Evolutionary conservation across 139 green algal species (phyloP).

Genomic region (Chlorella sp.): DNA sequence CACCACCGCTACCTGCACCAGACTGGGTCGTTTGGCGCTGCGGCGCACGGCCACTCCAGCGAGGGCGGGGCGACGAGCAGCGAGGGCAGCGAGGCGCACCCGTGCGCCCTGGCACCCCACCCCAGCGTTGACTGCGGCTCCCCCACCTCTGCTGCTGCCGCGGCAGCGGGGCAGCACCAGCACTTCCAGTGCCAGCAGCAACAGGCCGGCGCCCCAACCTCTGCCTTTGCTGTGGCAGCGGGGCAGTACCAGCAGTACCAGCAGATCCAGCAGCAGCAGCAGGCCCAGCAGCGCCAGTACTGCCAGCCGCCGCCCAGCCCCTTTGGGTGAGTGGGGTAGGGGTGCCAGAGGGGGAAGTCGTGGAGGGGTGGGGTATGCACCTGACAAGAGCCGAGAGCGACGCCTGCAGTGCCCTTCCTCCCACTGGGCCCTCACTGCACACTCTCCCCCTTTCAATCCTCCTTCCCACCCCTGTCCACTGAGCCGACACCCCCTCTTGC

Average conservation of each 20-base stretch:
- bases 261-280: no score
- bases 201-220: not conserved
- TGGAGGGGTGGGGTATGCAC: not conserved
- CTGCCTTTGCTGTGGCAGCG: no score
- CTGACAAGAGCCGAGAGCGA: not conserved
- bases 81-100: slow-evolving; percentile 2
- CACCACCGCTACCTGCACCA: not conserved
- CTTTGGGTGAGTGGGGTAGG: not conserved
- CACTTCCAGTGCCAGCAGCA: not conserved
- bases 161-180: not conserved
- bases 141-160: not conserved
- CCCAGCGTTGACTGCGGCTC: not conserved
- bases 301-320: no score
- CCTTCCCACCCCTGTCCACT: not conserved
- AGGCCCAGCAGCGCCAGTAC: no score
- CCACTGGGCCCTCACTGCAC: not conserved
- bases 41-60: not conserved
- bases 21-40: not conserved
- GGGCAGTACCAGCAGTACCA: no score
- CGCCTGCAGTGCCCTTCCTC: not conserved
- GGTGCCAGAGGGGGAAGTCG: no score
- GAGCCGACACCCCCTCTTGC: not conserved
- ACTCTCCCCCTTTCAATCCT: not conserved
- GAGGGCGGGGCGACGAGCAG: not conserved
- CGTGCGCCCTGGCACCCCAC: not conserved